Base-by-base conservation (phyloP, 345 rosid genomes). In the Eucalyptus marginata region DNA sequence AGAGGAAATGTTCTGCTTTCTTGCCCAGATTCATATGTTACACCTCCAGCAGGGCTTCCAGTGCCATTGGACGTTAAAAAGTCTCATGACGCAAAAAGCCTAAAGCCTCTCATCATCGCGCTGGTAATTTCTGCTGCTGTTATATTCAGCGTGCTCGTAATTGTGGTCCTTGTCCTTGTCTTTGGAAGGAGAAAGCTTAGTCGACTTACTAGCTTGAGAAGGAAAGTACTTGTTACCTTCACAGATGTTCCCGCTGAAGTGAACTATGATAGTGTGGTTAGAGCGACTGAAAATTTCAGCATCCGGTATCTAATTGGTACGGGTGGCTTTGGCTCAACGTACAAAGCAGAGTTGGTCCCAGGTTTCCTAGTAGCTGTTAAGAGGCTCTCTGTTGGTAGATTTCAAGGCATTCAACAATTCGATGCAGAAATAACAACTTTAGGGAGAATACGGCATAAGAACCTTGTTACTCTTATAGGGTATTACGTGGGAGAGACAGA, bases 301-400 rank as follows among this genome's bases (percentile, higher is more conserved):
- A 54, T 92, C 4, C 88, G 93, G 87, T 92, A 94, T 89, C 93
- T 95, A 64, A 95, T 95, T 14, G 97, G 97, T 64, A 90, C 93
- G 1, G 97, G 97, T 87, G 97, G 96, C 44, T 95, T 95, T 49
- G 97, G 97, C 68, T 94, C 96, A 86, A 95, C 97, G 29, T 95
- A 95, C 93, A 93, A 91, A 91, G 96, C 97, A 33, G 96, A 95
- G 90, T 36, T 95, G 90, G 76, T 89, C 40, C 94, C 95, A 5
- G 97, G 95, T 90, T 92, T 90, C 91, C 89, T 92, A 49, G 95
- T 95, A 25, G 97, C 97, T 49, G 95, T 95, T 27, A 95, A 95
- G 93, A 94, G 91, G 93, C 96, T 95, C 59, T 93, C 93, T 27
- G 90, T 93, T 17, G 95, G 96, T 79, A 91, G 95, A 87, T 93